Percentiles rank a stretch among this genome's conserved stretches.
Conservation (phyloP, 805 yeast genomes). For the Hyphopichia homilentoma region DNA sequence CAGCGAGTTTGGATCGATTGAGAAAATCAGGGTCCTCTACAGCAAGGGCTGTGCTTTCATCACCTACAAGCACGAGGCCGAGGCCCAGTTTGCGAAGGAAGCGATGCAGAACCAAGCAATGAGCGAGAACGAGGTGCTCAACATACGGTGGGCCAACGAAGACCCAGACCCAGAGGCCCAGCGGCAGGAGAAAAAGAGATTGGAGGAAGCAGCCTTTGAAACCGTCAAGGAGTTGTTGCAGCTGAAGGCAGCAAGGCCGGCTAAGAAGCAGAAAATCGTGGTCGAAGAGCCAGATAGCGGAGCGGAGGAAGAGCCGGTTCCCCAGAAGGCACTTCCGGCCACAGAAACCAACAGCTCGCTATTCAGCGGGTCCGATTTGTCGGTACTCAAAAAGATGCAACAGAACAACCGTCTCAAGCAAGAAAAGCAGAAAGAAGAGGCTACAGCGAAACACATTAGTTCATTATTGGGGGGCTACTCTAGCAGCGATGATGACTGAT, state of each 20-base stretch:
- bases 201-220: slow-evolving; percentile 52
- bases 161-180: slow-evolving; percentile 76
- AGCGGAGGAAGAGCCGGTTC: slow-evolving; percentile 12
- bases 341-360: slow-evolving; percentile 10
- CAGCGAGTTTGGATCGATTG: slow-evolving; percentile 73
- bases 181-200: slow-evolving; percentile 42
- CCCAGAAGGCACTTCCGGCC: slow-evolving; percentile 5
- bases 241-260: slow-evolving; percentile 17
- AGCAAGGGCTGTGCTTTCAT: slow-evolving; percentile 75
- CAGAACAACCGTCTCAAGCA: too few relatives aligned
- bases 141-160: slow-evolving; percentile 84
- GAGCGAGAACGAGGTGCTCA: slow-evolving; percentile 56
- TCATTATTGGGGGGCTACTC: slow-evolving; percentile 5
- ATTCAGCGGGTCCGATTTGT: background rate
- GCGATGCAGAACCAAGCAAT: slow-evolving; percentile 86
- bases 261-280: slow-evolving; percentile 8
- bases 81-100: slow-evolving; percentile 93
- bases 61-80: slow-evolving; percentile 59
- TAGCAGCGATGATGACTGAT: slow-evolving; percentile 7
- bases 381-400: background rate
- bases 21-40: slow-evolving; percentile 57
- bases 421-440: too few relatives aligned
- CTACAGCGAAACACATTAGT: background rate
- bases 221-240: slow-evolving; percentile 47
- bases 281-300: slow-evolving; percentile 16